These are phyloP conservation scores for Arxiozyma bovina DNA, from an alignment of 1,139 yeast genomes.

Conservation along the genomic window DNA sequence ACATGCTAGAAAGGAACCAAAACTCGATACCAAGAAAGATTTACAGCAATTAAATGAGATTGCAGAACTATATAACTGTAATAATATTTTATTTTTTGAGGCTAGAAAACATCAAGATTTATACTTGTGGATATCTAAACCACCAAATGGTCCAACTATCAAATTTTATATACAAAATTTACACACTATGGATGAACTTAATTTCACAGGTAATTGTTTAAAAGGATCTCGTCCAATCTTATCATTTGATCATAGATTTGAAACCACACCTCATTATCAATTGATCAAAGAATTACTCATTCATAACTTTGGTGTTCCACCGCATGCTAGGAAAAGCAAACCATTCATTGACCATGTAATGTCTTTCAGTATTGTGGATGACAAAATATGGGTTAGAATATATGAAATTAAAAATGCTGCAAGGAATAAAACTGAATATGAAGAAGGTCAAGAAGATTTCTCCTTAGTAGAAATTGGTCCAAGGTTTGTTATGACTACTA, in stretches of 20 bases:
- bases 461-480: slow-evolving; percentile 95
- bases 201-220: slow-evolving; percentile 92
- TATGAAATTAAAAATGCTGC: slow-evolving; percentile 80
- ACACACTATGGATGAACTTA: slow-evolving; percentile 92
- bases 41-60: slow-evolving; percentile 84
- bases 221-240: slow-evolving; percentile 94
- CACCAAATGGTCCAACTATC: slow-evolving; percentile 96
- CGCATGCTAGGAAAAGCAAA: slow-evolving; percentile 84
- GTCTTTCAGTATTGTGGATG: slow-evolving; percentile 87
- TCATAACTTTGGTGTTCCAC: slow-evolving; percentile 94
- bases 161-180: slow-evolving; percentile 90
- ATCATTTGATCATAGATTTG: slow-evolving; percentile 78
- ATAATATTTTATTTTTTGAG: slow-evolving; percentile 87
- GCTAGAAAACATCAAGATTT: slow-evolving; percentile 94
- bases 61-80: slow-evolving; percentile 95
- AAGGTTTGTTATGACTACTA: slow-evolving; percentile 85
- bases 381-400: slow-evolving; percentile 91
- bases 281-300: slow-evolving; percentile 77
- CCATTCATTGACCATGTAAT: slow-evolving; percentile 94
- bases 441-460: slow-evolving; percentile 37
- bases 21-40: slow-evolving; percentile 87
- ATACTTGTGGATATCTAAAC: slow-evolving; percentile 89
- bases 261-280: slow-evolving; percentile 52
- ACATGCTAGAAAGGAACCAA: slow-evolving; percentile 94
- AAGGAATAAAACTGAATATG: slow-evolving; percentile 41